Evolutionary conservation across 495 filamentous ascomycete genomes (phyloP).

Genomic region (Aspergillus bridgeri): DNA sequence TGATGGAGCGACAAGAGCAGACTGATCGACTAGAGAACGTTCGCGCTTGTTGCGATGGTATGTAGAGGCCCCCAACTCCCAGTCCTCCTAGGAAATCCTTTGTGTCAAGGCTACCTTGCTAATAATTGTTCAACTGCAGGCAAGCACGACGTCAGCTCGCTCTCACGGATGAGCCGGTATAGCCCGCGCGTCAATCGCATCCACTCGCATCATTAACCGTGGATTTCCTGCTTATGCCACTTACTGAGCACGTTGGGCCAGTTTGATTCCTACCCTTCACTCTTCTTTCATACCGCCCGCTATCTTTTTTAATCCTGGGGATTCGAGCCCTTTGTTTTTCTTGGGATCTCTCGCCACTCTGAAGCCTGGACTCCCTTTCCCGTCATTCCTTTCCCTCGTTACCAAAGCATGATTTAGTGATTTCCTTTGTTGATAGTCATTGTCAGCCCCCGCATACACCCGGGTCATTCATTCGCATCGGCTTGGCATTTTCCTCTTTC

Average conservation of each 20-base stretch:
- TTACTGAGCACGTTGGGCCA: too few relatives aligned
- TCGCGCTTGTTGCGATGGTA: constrained; percentile 94
- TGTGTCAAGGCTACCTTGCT: not conserved
- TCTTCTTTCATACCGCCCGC: constrained; percentile 8
- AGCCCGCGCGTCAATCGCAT: constrained; percentile 41
- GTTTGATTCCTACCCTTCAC: too few relatives aligned
- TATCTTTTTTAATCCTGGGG: constrained; percentile 9
- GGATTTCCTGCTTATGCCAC: not conserved
- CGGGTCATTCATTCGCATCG: constrained; percentile 19
- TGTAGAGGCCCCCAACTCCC: not conserved
- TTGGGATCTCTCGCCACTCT: constrained; percentile 8
- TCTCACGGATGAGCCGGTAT: constrained; percentile 43
- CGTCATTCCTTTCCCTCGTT: constrained; percentile 13
- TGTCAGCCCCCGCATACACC: constrained; percentile 9
- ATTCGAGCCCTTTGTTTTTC: not conserved
- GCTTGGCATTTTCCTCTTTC: constrained; percentile 19
- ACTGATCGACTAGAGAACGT: constrained; percentile 90
- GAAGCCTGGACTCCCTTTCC: constrained; percentile 15
- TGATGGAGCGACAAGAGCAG: constrained; percentile 70
- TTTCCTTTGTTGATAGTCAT: constrained; percentile 18
- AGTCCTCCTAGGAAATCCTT: constrained; percentile 19
- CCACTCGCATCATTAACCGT: constrained; percentile 31
- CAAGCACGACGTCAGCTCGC: constrained; percentile 56
- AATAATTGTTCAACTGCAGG: constrained; percentile 40
- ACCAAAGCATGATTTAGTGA: constrained; percentile 12